Evolutionary conservation across 2,329 filamentous ascomycete genomes (phyloP).

Genomic region (Zopfia rhizophila): DNA sequence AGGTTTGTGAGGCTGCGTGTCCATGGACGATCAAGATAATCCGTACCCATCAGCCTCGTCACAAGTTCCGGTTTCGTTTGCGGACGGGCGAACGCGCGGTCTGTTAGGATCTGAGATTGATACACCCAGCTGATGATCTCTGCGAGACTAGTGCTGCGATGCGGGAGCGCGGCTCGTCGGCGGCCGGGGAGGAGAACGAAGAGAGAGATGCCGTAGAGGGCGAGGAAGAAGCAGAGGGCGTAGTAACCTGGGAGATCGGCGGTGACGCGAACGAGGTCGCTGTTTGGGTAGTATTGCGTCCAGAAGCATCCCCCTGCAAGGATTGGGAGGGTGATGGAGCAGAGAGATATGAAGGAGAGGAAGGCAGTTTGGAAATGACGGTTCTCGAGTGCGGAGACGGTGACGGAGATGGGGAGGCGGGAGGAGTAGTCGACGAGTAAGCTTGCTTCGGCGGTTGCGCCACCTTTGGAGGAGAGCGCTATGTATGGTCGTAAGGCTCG

Average conservation of each 20-base stretch:
- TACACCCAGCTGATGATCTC: conserved; percentile 83
- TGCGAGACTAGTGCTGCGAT: conserved; percentile 76
- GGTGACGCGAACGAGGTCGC: conserved; percentile 62
- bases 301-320: conserved; percentile 78
- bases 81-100: conserved; percentile 77
- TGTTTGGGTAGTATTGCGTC: conserved; percentile 68
- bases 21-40: conserved; percentile 57
- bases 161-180: conserved; percentile 73
- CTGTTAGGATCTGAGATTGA: conserved; percentile 75
- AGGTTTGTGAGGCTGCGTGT: conserved; percentile 39
- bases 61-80: conserved; percentile 75
- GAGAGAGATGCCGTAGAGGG: conserved; percentile 74
- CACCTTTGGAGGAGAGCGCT: conserved; percentile 67
- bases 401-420: conserved; percentile 70
- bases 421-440: conserved; percentile 77
- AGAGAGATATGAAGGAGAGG: conserved; percentile 67
- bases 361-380: conserved; percentile 73
- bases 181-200: conserved; percentile 68
- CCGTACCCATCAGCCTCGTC: conserved; percentile 70
- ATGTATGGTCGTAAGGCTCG: conserved; percentile 76
- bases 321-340: conserved; percentile 72
- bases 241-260: conserved; percentile 79
- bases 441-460: conserved; percentile 69
- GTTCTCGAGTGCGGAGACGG: conserved; percentile 67
- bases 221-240: conserved; percentile 75